A percentile compares a stretch with the other conserved stretches of the same genome.
These are phyloP conservation scores for Avena sativa DNA, from an alignment of 176 grass and related monocot genomes.

Conservation along the genomic window DNA sequence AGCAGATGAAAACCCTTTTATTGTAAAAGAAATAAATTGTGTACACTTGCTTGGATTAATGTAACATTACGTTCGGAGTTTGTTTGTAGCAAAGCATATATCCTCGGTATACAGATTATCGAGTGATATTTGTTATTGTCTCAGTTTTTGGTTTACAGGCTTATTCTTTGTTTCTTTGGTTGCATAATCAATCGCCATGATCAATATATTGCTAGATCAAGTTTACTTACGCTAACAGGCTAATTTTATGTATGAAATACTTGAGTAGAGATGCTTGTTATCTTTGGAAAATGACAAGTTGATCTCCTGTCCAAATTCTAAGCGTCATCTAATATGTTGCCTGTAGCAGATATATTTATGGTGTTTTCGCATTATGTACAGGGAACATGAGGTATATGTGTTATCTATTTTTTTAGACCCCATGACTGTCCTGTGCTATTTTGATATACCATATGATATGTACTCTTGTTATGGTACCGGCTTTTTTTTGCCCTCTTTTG, in stretches of 20 bases:
- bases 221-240: background rate
- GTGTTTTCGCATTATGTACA: conserved; percentile 74
- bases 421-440: background rate
- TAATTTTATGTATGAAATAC: background rate
- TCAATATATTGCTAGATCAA: background rate
- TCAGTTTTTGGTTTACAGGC: background rate
- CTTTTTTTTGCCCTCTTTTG: conserved; percentile 8
- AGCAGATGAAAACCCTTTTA: background rate
- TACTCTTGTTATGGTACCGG: background rate
- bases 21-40: background rate
- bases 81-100: background rate
- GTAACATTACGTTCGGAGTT: background rate
- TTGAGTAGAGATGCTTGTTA: conserved; percentile 8
- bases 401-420: background rate
- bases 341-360: conserved; percentile 66
- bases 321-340: conserved; percentile 11
- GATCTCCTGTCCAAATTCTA: conserved; percentile 23
- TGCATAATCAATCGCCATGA: background rate
- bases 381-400: conserved; percentile 13
- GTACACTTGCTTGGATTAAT: conserved; percentile 1
- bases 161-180: background rate
- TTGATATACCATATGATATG: background rate
- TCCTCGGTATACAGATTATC: background rate
- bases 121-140: background rate
- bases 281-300: background rate